Conservation (phyloP, 208 protist species). For the Trypanosoma congolense region DNA sequence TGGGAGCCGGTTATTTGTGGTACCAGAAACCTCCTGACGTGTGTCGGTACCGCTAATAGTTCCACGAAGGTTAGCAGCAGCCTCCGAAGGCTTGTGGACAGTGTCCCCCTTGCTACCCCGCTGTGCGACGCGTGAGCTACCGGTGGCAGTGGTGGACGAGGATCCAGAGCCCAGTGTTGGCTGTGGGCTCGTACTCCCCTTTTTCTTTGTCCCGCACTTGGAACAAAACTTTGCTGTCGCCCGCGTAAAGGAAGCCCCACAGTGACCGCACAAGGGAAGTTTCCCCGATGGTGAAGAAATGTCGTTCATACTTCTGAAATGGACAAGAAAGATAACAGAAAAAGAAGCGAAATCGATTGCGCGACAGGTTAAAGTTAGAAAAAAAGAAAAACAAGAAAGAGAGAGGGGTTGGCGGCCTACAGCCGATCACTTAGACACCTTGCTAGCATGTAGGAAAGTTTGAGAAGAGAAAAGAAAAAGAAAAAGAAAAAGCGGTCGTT, state of each 20-base stretch:
- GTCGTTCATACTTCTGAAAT: neutral
- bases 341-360: too few species aligned
- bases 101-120: neutral
- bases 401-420: too few species aligned
- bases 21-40: neutral
- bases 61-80: neutral
- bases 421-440: too few species aligned
- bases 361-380: neutral
- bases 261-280: constrained; percentile 36
- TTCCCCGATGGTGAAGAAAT: neutral
- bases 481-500: too few species aligned
- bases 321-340: neutral
- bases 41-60: neutral
- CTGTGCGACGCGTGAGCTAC: neutral
- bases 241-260: constrained; percentile 64
- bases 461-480: too few species aligned
- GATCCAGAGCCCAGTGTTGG: neutral
- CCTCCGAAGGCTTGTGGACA: neutral
- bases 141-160: too few species aligned
- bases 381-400: neutral
- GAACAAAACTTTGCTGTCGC: constrained; percentile 76
- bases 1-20: neutral
- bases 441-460: too few species aligned
- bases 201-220: constrained; percentile 69
- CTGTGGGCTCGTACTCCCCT: neutral